These are phyloP conservation scores for Pseudogymnoascus sp. DNA, from an alignment of 2,329 filamentous ascomycete species.

Conservation along the genomic window DNA sequence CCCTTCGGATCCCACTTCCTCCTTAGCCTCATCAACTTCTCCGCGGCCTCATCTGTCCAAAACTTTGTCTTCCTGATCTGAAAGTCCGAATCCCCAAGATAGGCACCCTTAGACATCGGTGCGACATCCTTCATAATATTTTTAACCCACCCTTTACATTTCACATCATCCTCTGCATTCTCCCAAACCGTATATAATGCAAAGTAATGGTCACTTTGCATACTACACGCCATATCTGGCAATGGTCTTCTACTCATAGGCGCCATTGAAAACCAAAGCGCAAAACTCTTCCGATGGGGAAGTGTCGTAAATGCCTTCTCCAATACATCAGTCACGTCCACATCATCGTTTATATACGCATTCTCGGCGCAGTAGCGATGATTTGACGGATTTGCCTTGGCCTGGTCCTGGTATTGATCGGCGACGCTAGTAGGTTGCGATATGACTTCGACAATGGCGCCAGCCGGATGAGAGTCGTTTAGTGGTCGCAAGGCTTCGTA, in stretches of 20 bases:
- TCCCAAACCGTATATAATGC: conserved; percentile 46
- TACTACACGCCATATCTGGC: conserved; percentile 46
- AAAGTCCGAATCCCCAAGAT: conserved; percentile 49
- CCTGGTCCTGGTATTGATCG: conserved; percentile 38
- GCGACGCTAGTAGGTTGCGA: conserved; percentile 35
- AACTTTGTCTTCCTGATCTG: conserved; percentile 39
- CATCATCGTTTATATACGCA: conserved; percentile 41
- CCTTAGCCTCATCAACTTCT: conserved; percentile 36
- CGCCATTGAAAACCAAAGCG: conserved; percentile 45
- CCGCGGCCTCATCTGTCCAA: conserved; percentile 39
- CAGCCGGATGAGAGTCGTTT: conserved; percentile 33
- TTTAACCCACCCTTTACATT: conserved; percentile 39
- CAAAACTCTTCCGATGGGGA: conserved; percentile 36
- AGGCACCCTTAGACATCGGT: conserved; percentile 39
- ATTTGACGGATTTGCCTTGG: conserved; percentile 38
- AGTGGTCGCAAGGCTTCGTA: conserved; percentile 30
- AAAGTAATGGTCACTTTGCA: conserved; percentile 51
- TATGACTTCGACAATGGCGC: conserved; percentile 32
- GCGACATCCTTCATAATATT: conserved; percentile 35
- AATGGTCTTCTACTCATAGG: conserved; percentile 37
- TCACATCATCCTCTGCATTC: conserved; percentile 36
- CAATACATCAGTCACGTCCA: conserved; percentile 38
- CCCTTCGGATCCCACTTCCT: conserved; percentile 38
- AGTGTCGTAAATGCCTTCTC: conserved; percentile 41
- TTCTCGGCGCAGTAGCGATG: conserved; percentile 46